phyloP scores from a whole-genome alignment of 2,329 filamentous ascomycete genomes.

The Stylonectria norvegica region DNA sequence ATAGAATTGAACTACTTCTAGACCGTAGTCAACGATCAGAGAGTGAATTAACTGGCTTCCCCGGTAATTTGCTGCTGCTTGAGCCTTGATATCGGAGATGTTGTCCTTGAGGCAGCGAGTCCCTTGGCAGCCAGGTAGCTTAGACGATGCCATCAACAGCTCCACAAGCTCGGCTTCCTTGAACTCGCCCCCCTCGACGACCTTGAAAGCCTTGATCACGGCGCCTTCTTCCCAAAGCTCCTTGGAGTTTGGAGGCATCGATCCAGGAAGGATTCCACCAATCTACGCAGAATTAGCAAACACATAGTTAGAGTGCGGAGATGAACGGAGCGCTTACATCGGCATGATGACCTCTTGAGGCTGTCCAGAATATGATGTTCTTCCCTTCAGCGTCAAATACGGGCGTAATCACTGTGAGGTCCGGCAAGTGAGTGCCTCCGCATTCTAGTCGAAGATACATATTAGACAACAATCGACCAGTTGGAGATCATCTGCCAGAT shows the following conservation, averaged over 20 bases:
- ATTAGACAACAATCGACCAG: not conserved
- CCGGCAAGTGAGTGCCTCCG: constrained; percentile 75
- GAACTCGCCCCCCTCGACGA: constrained; percentile 71
- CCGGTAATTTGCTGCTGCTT: constrained; percentile 78
- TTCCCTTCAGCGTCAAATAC: constrained; percentile 62
- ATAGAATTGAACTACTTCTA: constrained; percentile 74
- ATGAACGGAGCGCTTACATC: constrained; percentile 37
- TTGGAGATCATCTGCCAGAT: not conserved
- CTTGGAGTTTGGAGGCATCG: constrained; percentile 71
- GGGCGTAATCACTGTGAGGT: constrained; percentile 75
- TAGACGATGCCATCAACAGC: constrained; percentile 66
- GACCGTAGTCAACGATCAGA: constrained; percentile 72
- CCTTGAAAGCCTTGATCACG: constrained; percentile 59
- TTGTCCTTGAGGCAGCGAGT: constrained; percentile 75
- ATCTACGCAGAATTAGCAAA: constrained; percentile 41
- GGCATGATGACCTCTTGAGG: constrained; percentile 75
- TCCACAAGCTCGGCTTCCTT: constrained; percentile 72
- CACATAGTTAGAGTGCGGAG: no score
- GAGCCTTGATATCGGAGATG: constrained; percentile 76
- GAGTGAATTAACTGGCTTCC: constrained; percentile 72
- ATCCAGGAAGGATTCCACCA: constrained; percentile 72
- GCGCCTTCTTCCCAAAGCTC: constrained; percentile 60
- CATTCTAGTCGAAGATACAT: constrained; percentile 46
- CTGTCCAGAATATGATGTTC: constrained; percentile 75
- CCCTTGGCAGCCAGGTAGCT: constrained; percentile 70